Evolutionary conservation across 2,329 filamentous ascomycete genomes (phyloP), one percentile per base, ranked within the genome.

Genomic region (Fusarium kyushuense): DNA sequence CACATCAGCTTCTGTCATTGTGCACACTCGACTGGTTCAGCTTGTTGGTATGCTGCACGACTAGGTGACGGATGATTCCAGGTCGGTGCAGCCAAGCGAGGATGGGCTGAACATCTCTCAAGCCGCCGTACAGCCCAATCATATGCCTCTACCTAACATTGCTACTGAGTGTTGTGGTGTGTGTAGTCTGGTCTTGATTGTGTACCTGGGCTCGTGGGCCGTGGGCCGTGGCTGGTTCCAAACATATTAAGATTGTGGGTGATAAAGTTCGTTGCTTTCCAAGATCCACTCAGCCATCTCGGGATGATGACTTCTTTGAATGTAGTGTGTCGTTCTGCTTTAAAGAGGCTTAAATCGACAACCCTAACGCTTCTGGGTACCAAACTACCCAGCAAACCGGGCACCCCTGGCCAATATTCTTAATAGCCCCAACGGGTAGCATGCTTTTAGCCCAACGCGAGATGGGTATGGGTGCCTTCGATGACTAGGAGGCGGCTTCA

Each of bases 181-280:
- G 38, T 27, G 42, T n/a, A 25, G 42, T 30, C 38, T 52, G 36
- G 54, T 27, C 21, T 33, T 36, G 32, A 19, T 23, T 46, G n/a
- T 54, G 52, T 69, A 41, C 65, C 60, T 54, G 47, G 32, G 38
- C 17, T 38, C 43, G 43, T 51, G 21, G 41, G 40, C 41, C 43
- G 43, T 51, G 21, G 41, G 40, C 46, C 23, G 47, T 48, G 25
- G 33, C 36, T 42, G 25, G 27, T 46, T 16, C 49, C 16, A 36
- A 33, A 63, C 27, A 21, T 12, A 51, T 58, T 47, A 41, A 58
- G 52, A 52, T 58, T 42, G 32, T 47, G 17, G 43, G 30, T 42
- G 43, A 41, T 36, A 64, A 58, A 60, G 54, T 70, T 72, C 54
- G 17, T 59, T 57, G 52, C 52, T 61, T 61, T 52, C 23, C 46